Conservation (phyloP, 129 eudicot species). For the Ambrosia artemisiifolia region DNA sequence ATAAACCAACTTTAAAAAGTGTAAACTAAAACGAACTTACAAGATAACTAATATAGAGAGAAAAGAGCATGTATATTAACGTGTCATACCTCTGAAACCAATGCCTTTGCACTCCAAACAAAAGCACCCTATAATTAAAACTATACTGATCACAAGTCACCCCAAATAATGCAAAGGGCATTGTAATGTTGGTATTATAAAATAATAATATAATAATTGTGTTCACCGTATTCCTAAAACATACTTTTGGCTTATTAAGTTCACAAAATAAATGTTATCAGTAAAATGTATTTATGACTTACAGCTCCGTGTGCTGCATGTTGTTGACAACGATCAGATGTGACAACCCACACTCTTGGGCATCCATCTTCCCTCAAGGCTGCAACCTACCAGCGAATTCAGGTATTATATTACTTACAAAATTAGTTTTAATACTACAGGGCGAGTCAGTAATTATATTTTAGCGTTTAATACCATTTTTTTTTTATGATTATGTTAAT, state of each 20-base stretch:
- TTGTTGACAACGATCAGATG: slow-evolving; percentile 79
- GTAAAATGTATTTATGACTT: slow-evolving; percentile 24
- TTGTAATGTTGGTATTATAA: background rate
- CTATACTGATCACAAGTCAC: background rate
- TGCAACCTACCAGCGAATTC: slow-evolving; percentile 49
- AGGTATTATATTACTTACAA: background rate
- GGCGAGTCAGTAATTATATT: background rate
- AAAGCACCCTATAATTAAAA: slow-evolving; percentile 76
- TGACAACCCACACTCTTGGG: slow-evolving; percentile 85
- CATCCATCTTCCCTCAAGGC: slow-evolving; percentile 88
- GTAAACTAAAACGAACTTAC: too few species aligned
- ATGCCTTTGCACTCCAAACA: slow-evolving; percentile 83
- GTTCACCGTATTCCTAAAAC: background rate
- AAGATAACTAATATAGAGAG: background rate
- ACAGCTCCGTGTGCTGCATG: slow-evolving; percentile 77
- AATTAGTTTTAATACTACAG: background rate
- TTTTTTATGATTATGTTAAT: background rate
- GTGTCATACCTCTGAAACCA: slow-evolving; percentile 73
- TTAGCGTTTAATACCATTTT: background rate
- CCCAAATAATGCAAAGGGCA: slow-evolving; percentile 7
- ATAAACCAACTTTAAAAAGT: too few species aligned
- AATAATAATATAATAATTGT: background rate
- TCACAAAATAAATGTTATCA: background rate
- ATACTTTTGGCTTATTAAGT: background rate
- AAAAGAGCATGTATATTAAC: background rate